A percentile compares a stretch with the other conserved stretches of the same genome.
These are phyloP conservation scores for Peribolospora baueri DNA, from an alignment of 768 basidiomycete species.

Conservation along the genomic window DNA sequence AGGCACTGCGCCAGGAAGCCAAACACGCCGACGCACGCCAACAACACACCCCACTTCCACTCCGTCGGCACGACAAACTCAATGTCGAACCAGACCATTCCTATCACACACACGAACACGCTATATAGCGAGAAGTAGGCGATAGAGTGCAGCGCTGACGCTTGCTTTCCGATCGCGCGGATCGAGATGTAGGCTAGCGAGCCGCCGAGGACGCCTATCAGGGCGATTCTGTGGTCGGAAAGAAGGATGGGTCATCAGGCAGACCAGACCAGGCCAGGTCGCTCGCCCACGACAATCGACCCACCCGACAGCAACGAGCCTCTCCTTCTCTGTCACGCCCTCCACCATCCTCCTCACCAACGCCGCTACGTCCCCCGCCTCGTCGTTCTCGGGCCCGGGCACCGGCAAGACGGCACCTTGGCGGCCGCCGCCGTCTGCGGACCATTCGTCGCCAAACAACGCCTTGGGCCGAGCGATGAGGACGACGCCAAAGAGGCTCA, in stretches of 20 bases:
- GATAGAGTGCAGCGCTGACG: constrained; percentile 48
- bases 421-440: background rate
- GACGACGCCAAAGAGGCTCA: constrained; percentile 49
- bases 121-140: constrained; percentile 39
- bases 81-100: background rate
- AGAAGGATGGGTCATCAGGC: background rate
- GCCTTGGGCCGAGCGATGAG: constrained; percentile 55
- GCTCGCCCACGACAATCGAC: background rate
- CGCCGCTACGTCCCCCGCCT: background rate
- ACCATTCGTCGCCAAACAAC: constrained; percentile 31
- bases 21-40: constrained; percentile 20
- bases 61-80: background rate
- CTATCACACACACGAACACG: constrained; percentile 23
- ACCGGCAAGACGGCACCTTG: constrained; percentile 4
- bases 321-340: constrained; percentile 13
- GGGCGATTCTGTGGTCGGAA: constrained; percentile 24
- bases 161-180: constrained; percentile 48
- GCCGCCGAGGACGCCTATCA: constrained; percentile 40
- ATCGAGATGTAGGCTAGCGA: constrained; percentile 38
- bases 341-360: constrained; percentile 6
- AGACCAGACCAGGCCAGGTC: background rate
- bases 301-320: constrained; percentile 35
- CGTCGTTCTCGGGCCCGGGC: background rate
- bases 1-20: constrained; percentile 27
- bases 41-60: constrained; percentile 7